phyloP scores from a whole-genome alignment of 306 rosid species.

The Quillaja saponaria region DNA sequence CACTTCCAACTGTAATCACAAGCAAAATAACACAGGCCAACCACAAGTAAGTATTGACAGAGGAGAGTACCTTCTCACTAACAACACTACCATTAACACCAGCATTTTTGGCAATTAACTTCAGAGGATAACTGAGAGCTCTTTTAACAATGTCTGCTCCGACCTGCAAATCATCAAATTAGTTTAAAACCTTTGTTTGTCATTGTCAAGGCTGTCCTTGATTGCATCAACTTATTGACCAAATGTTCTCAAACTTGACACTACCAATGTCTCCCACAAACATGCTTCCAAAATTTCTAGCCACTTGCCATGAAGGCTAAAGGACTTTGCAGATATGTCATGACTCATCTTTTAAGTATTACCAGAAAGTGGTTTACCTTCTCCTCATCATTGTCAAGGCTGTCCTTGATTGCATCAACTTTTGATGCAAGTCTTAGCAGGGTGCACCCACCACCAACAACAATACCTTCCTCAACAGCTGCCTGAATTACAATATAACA shows the following conservation, averaged over 20 bases:
- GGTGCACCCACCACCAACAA: constrained; percentile 99
- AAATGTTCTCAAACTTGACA: no score
- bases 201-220: constrained; percentile 73
- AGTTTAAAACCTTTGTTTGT: constrained; percentile 14
- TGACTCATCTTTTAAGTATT: not conserved
- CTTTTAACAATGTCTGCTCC: constrained; percentile 97
- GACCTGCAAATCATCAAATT: constrained; percentile 51
- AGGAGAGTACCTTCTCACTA: constrained; percentile 83
- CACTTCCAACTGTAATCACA: constrained; percentile 3
- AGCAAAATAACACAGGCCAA: not conserved
- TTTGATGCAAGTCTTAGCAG: constrained; percentile 89
- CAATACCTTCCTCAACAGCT: constrained; percentile 99
- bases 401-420: constrained; percentile 82
- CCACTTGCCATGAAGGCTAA: not conserved
- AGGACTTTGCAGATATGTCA: not conserved
- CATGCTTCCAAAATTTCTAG: not conserved
- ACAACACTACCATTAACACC: constrained; percentile 99
- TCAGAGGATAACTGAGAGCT: constrained; percentile 90
- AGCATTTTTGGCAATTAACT: constrained; percentile 94
- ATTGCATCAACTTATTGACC: constrained; percentile 51
- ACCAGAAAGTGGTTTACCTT: constrained; percentile 47
- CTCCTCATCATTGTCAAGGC: constrained; percentile 87
- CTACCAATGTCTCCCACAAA: not conserved
- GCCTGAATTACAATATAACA: constrained; percentile 54
- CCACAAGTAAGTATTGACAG: not conserved